Evolutionary conservation across 2,329 filamentous ascomycete genomes (phyloP).

Genomic region (Trichoderma aggressivum): DNA sequence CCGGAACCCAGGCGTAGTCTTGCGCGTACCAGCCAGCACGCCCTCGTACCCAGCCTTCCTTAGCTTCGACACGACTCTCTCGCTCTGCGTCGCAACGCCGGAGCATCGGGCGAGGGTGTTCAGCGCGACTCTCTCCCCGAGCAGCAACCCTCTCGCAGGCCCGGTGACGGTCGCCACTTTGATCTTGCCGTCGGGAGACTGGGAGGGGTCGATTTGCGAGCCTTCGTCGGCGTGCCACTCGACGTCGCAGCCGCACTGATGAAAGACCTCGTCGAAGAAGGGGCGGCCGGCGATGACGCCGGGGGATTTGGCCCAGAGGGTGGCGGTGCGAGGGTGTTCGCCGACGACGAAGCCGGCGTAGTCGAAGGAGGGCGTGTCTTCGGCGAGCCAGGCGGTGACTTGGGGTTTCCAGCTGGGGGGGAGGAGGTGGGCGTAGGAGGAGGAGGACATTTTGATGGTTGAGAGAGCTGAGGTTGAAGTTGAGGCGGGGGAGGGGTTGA

Average conservation of each 20-base stretch:
- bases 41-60: constrained; percentile 71
- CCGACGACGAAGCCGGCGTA: constrained; percentile 97
- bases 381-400: constrained; percentile 82
- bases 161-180: constrained; percentile 79
- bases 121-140: constrained; percentile 90
- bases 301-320: constrained; percentile 64
- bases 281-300: constrained; percentile 88
- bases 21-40: constrained; percentile 87
- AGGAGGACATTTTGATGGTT: background rate
- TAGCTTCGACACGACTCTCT: constrained; percentile 52
- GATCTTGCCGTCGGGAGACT: constrained; percentile 44
- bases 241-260: constrained; percentile 85
- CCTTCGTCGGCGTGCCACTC: constrained; percentile 85
- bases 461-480: background rate
- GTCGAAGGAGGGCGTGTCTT: constrained; percentile 95
- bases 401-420: constrained; percentile 80
- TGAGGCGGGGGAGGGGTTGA: background rate
- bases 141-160: constrained; percentile 72
- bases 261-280: constrained; percentile 93
- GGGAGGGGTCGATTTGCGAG: constrained; percentile 54
- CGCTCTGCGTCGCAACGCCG: constrained; percentile 74
- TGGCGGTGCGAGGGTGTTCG: constrained; percentile 59
- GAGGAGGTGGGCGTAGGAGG: constrained; percentile 57
- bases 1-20: constrained; percentile 94
- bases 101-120: constrained; percentile 90